These are phyloP conservation scores for Filosporella fistucella DNA, from an alignment of 495 filamentous ascomycete species.

Conservation along the genomic window DNA sequence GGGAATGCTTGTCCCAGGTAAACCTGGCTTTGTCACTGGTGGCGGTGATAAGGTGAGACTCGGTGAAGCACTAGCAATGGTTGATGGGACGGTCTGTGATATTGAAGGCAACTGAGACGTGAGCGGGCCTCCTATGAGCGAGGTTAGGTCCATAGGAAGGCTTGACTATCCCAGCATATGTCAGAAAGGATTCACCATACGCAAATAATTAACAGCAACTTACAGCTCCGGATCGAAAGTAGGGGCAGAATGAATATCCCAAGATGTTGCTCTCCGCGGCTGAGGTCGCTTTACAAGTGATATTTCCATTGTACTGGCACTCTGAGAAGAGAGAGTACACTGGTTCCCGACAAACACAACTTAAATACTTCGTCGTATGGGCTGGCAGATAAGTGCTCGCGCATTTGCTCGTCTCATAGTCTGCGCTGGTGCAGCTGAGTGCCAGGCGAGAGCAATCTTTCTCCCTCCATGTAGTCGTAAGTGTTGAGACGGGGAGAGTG, in stretches of 20 bases:
- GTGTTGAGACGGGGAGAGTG: background rate
- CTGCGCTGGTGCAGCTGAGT: background rate
- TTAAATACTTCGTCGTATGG: background rate
- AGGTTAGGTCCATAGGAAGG: too few species aligned
- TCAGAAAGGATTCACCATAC: too few species aligned
- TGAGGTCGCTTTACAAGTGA: background rate
- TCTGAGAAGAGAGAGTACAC: background rate
- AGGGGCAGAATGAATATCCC: background rate
- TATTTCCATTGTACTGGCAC: background rate
- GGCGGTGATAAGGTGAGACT: too few species aligned
- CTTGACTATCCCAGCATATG: too few species aligned
- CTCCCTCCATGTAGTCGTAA: background rate
- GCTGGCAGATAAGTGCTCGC: background rate
- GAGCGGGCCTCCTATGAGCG: too few species aligned
- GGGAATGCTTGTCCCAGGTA: too few species aligned
- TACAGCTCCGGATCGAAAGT: background rate
- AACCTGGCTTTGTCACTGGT: too few species aligned
- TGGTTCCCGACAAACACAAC: background rate
- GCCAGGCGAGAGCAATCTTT: background rate
- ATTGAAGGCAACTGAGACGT: too few species aligned
- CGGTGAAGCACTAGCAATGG: too few species aligned
- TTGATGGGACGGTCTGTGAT: too few species aligned
- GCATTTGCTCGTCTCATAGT: background rate
- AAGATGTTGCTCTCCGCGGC: background rate
- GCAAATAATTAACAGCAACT: too few species aligned